Evolutionary conservation across 306 rosid species (phyloP), one percentile per base, ranked within the genome.

Genomic region (Purshia tridentata): DNA sequence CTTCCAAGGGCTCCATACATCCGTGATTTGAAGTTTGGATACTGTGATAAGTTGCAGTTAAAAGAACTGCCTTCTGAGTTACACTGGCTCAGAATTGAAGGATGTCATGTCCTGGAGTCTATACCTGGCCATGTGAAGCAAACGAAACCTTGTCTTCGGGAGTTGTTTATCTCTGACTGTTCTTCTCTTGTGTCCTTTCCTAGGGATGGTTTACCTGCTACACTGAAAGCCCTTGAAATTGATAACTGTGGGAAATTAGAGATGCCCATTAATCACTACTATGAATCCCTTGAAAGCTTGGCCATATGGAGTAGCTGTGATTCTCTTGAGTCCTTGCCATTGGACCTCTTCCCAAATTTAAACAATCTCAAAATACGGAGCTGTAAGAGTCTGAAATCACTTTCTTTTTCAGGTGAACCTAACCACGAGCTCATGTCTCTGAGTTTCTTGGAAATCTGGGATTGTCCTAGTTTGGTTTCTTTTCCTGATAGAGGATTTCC

Each of bases 401-500:
- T 84, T 45, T 70, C 74, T 45, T 58, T 72, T 72, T 75, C 75
- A 47, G 3, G 67, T 57, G 76, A 60, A 60, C 74, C 56, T 55
- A 39, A 6, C 72, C 70, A 74, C n/a, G 46, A 12, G 9, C 44
- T 29, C 42, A 13, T 40, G 2, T 69, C 80, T 19, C 78, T 80
- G 15, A 65, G 54, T 46, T 84, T 82, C 62, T 15, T 84, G 19
- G 53, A 73, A 76, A 68, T 84, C 44, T 71, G 72, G 23, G 70
- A 75, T 45, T 84, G 88, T 47, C 81, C 79, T 29, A 81, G 58
- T 3, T 81, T 84, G 47, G 45, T 42, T 35, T 72, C 77, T 37
- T 81, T 84, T 68, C 80, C 82, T 0, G 37, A 70, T 6, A 79
- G 77, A 57, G 83, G 83, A 50, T 69, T 81, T 16, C 63, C 74